These are phyloP conservation scores for Aspergillus tanneri DNA, from an alignment of 2,329 filamentous ascomycete genomes.

Conservation along the genomic window DNA sequence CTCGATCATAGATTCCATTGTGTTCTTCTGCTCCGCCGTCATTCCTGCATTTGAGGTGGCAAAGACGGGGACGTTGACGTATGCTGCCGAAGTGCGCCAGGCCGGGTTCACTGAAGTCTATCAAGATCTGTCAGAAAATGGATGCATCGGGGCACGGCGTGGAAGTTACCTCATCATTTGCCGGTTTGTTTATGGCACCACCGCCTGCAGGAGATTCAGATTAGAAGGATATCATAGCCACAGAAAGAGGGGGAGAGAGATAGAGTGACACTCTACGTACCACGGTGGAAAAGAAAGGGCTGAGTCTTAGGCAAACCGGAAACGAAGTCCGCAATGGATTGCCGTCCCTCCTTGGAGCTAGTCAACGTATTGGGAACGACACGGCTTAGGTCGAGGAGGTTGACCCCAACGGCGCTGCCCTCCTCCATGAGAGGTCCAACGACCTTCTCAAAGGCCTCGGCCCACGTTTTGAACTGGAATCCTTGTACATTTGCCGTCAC, in stretches of 20 bases:
- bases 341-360: background rate
- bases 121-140: background rate
- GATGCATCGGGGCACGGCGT: background rate
- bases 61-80: background rate
- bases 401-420: background rate
- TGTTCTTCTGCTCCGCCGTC: background rate
- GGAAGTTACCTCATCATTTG: background rate
- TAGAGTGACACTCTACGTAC: background rate
- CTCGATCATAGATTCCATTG: background rate
- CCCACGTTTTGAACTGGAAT: background rate
- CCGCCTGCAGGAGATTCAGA: background rate
- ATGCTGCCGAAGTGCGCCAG: background rate
- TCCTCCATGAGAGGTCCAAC: background rate
- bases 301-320: background rate
- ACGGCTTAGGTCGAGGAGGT: background rate
- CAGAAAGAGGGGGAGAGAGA: too few species aligned
- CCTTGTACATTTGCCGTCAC: background rate
- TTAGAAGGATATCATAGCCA: too few species aligned
- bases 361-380: background rate
- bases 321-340: background rate
- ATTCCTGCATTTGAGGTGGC: background rate
- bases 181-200: background rate
- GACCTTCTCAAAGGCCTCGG: background rate
- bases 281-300: background rate
- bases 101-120: background rate